These are phyloP conservation scores for Lactifluus hygrophoroides DNA, from an alignment of 768 basidiomycete genomes.

Conservation along the genomic window DNA sequence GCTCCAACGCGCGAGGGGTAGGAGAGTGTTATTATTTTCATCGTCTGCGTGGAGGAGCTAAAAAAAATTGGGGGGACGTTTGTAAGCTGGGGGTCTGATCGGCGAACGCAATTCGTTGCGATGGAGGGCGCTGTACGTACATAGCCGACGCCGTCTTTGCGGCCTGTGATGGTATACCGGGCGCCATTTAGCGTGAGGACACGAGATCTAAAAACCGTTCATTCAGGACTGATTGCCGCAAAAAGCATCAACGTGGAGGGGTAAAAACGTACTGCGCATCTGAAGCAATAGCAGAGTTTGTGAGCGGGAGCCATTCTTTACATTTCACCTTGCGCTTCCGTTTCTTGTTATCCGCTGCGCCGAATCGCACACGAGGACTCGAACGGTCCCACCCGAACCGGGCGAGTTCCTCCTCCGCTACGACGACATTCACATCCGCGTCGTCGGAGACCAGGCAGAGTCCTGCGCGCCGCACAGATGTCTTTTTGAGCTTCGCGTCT, in stretches of 20 bases:
- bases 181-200: conserved; percentile 2
- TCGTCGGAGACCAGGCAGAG: not conserved
- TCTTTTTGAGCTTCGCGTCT: conserved; percentile 14
- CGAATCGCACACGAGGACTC: conserved; percentile 9
- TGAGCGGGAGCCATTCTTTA: conserved; percentile 12
- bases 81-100: not conserved
- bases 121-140: not conserved
- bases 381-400: conserved; percentile 14
- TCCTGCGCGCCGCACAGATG: conserved; percentile 1
- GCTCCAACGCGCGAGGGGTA: conserved; percentile 14
- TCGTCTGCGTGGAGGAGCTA: conserved; percentile 4
- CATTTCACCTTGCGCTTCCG: conserved; percentile 10
- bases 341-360: not conserved
- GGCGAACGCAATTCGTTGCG: no score
- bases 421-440: not conserved
- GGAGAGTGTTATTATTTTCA: not conserved
- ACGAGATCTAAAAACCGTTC: not conserved
- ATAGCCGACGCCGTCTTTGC: conserved; percentile 3
- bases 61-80: not conserved
- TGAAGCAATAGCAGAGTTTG: not conserved
- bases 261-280: not conserved
- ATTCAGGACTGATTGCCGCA: not conserved
- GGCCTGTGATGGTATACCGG: conserved; percentile 7
- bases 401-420: not conserved
- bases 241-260: not conserved